Base-by-base conservation (phyloP, 2,329 filamentous ascomycete species). In the Fusarium sp. region DNA sequence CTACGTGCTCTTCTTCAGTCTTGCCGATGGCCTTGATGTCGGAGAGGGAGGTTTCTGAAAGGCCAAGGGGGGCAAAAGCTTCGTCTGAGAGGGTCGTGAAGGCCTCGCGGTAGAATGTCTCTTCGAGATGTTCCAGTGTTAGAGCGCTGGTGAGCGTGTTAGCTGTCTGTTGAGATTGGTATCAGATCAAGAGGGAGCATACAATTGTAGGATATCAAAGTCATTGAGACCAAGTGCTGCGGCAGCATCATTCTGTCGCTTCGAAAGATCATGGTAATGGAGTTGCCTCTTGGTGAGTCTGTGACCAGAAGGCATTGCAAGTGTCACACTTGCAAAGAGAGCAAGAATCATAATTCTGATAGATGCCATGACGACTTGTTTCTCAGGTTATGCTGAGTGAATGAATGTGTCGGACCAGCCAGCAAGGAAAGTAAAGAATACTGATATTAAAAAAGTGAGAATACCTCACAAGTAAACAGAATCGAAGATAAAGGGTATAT, bases 81-180 rank as follows among this genome's bases (percentile, higher is more conserved):
- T 84, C 78, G 40, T 87, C 84, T 26, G 87, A 84, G 81, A 93
- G 92, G 78, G 88, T 86, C 67, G 84, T 84, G 76, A 94, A 92
- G 38, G 90, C 91, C 76, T 91, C 85, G 72, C 87, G 84, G 84
- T 94, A 94, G 80, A 93, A 94, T 57, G 85, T 83, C 24, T 89
- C 85, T 81, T 94, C 92, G 74, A 94, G 90, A 80, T 91, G 90
- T 80, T 94, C 92, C 45, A 93, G 84, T 7, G 91, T 93, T 58
- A 93, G 82, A 66, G 91, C 91, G 76, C 77, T 79, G 45, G 2
- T n/a, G 20, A 14, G 7, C 14, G 40, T 15, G 48, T 65, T 45
- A 61, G 57, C 53, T 28, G 31, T 7, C 49, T 24, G 7, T 38
- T 20, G 17, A 13, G 9, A 24, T 22, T 24, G 11, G 15, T 14